Base-by-base conservation (phyloP, 345 rosid species). In the Garcia nutans region DNA sequence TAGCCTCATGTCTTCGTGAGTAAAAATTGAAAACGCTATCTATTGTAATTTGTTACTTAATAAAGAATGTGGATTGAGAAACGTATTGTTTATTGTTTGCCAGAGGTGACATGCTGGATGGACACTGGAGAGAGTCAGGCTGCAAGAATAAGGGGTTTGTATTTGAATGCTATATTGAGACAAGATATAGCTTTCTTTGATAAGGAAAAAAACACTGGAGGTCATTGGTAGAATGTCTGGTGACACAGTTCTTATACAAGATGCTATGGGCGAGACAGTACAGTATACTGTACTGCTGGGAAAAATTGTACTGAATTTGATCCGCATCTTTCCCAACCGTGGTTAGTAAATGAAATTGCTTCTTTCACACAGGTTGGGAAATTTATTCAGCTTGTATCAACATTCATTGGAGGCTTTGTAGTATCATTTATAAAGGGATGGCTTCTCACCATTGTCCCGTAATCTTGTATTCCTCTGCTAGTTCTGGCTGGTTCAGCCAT, bases 251-350 rank as follows among this genome's bases (percentile, higher is more conserved):
- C 89, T 94, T 42, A 94, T 94, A 68, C 97, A 92, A 82, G 96
- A 94, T 22, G 98, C 98, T 56, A 94, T 94, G 96, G 98, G 98
- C 10, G 98, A 94, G 79, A 94, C 92, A 91, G 98, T 93, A 80
- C 54, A 44, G 3, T n/a, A 37, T 37, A 5, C 41, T 37, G 41
- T 2, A 37, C 7, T 37, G 41, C 41, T 37, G n/a, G n/a, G 17
- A 47, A 47, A 49, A 20, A 20, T 31, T 41, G 26, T 13, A 7
- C n/a, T 41, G 54, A 72, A 57, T 42, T 22, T 54, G 58, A 44
- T 45, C 10, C 19, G 11, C 42, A 41, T 41, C 55, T 23, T 41
- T 2, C 50, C 12, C 0, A 0, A 19, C 28, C 41, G 13, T 54
- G 44, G 47, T 42, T 22, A 37, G 5, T 37, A 54, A 56, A 63